Percentiles rank a stretch among this genome's conserved stretches.
Conservation (phyloP, 2,329 filamentous ascomycete species). For the Exophiala lecanii-corni region DNA sequence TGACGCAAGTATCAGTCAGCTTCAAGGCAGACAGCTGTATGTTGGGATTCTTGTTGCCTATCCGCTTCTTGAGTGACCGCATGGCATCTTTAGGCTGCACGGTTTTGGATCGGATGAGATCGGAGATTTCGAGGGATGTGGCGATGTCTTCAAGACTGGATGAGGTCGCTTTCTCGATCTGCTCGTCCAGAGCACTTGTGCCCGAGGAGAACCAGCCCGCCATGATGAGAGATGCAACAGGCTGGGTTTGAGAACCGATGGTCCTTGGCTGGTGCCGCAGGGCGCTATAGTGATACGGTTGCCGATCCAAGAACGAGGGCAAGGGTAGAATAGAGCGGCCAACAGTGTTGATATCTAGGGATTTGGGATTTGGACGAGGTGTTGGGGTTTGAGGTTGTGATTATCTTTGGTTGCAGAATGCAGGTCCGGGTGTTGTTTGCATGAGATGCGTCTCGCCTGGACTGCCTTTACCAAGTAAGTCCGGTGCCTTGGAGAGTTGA, state of each 20-base stretch:
- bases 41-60: conserved; percentile 97
- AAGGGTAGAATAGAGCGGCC: no score
- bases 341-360: no score
- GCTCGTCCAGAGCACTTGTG: conserved; percentile 89
- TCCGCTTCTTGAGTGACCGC: conserved; percentile 87
- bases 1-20: conserved; percentile 96
- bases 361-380: no score
- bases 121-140: conserved; percentile 95
- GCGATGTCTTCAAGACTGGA: conserved; percentile 97
- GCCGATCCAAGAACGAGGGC: no score
- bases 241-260: neutral
- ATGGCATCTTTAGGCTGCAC: conserved; percentile 97
- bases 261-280: no score
- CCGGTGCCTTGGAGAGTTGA: no score
- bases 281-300: no score
- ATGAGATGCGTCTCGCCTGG: no score
- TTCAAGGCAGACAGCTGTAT: conserved; percentile 92
- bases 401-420: no score
- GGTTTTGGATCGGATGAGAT: conserved; percentile 94
- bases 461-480: no score
- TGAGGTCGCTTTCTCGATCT: conserved; percentile 90
- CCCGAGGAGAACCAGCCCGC: conserved; percentile 92
- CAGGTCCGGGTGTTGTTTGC: no score
- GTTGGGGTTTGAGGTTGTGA: no score
- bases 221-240: conserved; percentile 56